Base-by-base conservation (phyloP, 1,284 basidiomycete species). In the Leccinum subrobustum region DNA sequence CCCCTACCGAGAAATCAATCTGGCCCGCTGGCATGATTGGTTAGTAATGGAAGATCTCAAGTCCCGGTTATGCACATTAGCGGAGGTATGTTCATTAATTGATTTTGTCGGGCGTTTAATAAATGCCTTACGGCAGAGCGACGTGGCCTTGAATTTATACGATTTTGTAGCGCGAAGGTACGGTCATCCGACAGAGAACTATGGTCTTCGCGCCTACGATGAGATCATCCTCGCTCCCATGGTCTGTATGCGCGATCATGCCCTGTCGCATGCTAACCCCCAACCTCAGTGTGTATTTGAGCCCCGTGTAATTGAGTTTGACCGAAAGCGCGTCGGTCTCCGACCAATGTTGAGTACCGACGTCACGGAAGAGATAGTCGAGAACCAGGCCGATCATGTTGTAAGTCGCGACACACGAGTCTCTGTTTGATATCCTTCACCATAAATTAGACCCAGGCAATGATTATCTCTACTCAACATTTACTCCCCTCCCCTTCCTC, bases 201-300 rank as follows among this genome's bases (percentile, higher is more conserved):
- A 96, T 74, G 88, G 88, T 25, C 79, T 98, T 59, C 86, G 95
- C 31, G 90, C 92, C 4, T 99, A 98, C 72, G 97, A 99, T 72
- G 97, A 99, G 78, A 89, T 93, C 59, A 96, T 98, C 60, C 79
- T 99, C 39, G 95, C 95, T 0, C 93, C 96, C 1, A 93, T 98
- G 87, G 93, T 93, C 70, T 63, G 81, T 75, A 18, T 56, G 52
- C 58, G 29, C 3, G 37, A 23, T 56, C 39, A 54, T 53, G 47
- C 31, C 8, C 31, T 18, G 59, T 57, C 31, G 25, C 3, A 9
- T 56, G 20, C 57, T 72, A 37, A 65, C 50, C 27, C 23, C 7
- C 1, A 23, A 18, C 54, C 42, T 16, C 70, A 96, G 93, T 89
- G 91, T 68, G 81, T 98, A 51, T 99, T 99, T 67, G 93, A 96